Conservation (phyloP, 164 flowering plant genomes). For the Vitis rupestris region DNA sequence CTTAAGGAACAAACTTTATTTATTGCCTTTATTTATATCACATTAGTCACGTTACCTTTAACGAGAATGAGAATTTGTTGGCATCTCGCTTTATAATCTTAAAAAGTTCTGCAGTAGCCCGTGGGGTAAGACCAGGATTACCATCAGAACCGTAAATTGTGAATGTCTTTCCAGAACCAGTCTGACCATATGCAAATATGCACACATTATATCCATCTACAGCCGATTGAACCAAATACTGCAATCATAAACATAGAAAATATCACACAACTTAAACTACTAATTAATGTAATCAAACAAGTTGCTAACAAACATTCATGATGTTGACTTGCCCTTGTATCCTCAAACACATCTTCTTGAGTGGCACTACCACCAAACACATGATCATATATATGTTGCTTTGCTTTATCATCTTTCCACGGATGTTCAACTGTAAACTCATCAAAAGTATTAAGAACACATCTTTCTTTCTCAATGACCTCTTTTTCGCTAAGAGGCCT, state of each 20-base stretch:
- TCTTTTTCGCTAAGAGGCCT: conserved; percentile 87
- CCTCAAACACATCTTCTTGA: conserved; percentile 93
- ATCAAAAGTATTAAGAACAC: conserved; percentile 46
- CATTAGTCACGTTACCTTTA: conserved; percentile 55
- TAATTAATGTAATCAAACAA: too few species aligned
- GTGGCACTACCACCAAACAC: conserved; percentile 81
- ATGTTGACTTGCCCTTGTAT: conserved; percentile 61
- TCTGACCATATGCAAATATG: conserved; percentile 99
- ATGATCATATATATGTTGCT: conserved; percentile 84
- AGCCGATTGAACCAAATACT: conserved; percentile 98
- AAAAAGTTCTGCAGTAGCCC: conserved; percentile 85
- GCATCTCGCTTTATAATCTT: conserved; percentile 71
- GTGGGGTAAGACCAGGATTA: conserved; percentile 90
- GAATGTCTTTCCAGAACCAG: conserved; percentile 98
- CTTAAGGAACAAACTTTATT: too few species aligned
- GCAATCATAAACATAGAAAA: conserved; percentile 22
- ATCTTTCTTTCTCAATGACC: conserved; percentile 56
- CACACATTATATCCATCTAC: conserved; percentile 97
- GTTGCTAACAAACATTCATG: too few species aligned
- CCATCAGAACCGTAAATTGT: conserved; percentile 90
- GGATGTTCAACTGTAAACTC: conserved; percentile 94
- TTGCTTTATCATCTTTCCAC: conserved; percentile 88
- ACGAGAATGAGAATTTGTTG: conserved; percentile 80
- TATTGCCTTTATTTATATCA: not conserved
- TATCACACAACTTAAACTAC: not conserved